phyloP scores from a whole-genome alignment of 192 early-diverging fungal species.

The Coemansia erecta region DNA sequence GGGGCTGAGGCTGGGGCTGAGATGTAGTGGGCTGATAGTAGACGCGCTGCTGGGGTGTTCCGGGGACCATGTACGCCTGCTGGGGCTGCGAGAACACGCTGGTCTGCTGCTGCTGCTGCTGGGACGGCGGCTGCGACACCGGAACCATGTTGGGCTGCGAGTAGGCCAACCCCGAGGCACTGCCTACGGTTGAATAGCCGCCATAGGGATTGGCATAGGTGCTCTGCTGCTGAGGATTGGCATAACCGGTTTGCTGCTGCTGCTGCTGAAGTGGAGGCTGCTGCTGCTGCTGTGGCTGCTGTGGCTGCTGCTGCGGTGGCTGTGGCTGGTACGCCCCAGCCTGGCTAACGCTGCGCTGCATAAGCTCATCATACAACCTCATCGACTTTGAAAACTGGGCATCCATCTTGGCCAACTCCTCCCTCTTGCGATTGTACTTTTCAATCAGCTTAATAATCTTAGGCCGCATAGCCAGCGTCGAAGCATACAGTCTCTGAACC shows the following conservation, averaged over 20 bases:
- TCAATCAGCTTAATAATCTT: conserved; percentile 85
- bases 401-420: conserved; percentile 47
- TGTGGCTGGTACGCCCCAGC: conserved; percentile 7
- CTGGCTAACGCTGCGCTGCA: conserved; percentile 30
- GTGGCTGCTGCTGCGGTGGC: conserved; percentile 14
- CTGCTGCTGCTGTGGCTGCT: conserved; percentile 4
- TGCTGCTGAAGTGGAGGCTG: conserved; percentile 1
- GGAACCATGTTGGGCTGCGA: conserved; percentile 11
- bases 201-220: background rate
- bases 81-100: conserved; percentile 11
- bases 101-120: conserved; percentile 5
- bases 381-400: conserved; percentile 39
- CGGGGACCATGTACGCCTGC: background rate
- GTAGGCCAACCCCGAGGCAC: background rate
- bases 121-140: conserved; percentile 13
- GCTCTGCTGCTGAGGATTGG: conserved; percentile 5
- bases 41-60: conserved; percentile 1
- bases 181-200: conserved; percentile 3
- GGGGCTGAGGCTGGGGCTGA: conserved; percentile 11
- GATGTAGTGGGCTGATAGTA: conserved; percentile 7
- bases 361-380: conserved; percentile 43
- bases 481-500: conserved; percentile 78
- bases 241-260: conserved; percentile 7
- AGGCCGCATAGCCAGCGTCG: conserved; percentile 77
- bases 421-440: conserved; percentile 79